These are phyloP conservation scores for Puccinia horiana DNA, from an alignment of 1,284 basidiomycete species.

Conservation along the genomic window DNA sequence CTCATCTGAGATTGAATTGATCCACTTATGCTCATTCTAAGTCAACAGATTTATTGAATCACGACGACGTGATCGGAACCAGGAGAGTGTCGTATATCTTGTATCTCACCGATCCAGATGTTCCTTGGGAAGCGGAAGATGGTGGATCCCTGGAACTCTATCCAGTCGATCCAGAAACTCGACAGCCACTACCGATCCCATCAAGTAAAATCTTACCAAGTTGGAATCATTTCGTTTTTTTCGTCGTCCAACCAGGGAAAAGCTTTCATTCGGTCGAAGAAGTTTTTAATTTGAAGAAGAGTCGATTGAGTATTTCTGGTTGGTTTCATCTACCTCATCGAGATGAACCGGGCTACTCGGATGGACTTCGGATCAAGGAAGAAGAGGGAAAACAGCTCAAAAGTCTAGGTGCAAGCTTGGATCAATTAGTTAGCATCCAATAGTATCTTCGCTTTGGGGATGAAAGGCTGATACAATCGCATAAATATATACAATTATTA, in stretches of 20 bases:
- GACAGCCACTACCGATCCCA: constrained; percentile 62
- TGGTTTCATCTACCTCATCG: constrained; percentile 64
- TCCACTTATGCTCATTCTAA: neutral
- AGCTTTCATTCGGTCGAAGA: constrained; percentile 98
- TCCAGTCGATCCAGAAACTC: constrained; percentile 61
- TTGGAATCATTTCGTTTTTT: constrained; percentile 97
- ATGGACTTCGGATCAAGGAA: constrained; percentile 25
- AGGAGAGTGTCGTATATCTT: constrained; percentile 95
- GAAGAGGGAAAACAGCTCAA: constrained; percentile 35
- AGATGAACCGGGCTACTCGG: constrained; percentile 26
- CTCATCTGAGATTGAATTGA: no score
- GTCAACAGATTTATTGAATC: constrained; percentile 80
- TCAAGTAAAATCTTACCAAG: constrained; percentile 71
- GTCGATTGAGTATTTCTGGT: constrained; percentile 78
- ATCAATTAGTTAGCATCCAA: constrained; percentile 39
- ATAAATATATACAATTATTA: neutral
- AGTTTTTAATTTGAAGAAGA: constrained; percentile 75
- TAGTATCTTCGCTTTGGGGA: neutral
- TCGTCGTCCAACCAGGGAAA: constrained; percentile 73
- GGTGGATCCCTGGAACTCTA: constrained; percentile 96
- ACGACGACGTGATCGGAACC: constrained; percentile 96
- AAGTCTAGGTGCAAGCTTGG: constrained; percentile 45
- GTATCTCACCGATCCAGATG: constrained; percentile 79
- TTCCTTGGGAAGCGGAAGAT: constrained; percentile 61
- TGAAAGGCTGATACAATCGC: neutral